Conservation (phyloP, 495 filamentous ascomycete species). For the Trichoderma asperelloides region DNA sequence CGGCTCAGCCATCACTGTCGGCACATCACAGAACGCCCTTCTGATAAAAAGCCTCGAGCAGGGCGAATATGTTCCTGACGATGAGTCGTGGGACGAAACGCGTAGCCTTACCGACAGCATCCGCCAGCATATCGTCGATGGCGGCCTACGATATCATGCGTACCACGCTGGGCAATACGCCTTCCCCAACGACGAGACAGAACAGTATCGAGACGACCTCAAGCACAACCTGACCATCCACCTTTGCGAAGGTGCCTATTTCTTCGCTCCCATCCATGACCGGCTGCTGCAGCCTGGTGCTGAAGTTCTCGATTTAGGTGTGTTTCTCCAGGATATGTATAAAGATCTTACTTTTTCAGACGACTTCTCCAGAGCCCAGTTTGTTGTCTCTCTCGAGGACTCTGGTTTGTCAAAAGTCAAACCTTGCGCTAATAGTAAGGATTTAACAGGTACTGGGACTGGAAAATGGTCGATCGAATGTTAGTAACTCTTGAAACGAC, state of each 20-base stretch:
- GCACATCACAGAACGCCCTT: background rate
- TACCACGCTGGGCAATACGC: conserved; percentile 46
- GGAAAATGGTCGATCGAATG: conserved; percentile 10
- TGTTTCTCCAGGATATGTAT: conserved; percentile 2
- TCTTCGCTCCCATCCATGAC: conserved; percentile 23
- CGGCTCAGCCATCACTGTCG: conserved; percentile 10
- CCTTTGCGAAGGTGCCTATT: conserved; percentile 36
- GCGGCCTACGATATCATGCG: conserved; percentile 43
- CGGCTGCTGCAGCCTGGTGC: conserved; percentile 18
- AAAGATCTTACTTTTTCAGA: background rate
- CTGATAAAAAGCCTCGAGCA: background rate
- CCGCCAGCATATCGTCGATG: conserved; percentile 28
- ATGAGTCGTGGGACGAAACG: background rate
- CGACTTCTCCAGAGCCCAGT: no score
- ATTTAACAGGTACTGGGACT: conserved; percentile 9
- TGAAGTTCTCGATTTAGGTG: conserved; percentile 29
- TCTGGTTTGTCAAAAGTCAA: background rate
- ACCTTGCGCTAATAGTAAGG: background rate
- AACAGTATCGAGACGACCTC: conserved; percentile 62
- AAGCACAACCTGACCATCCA: conserved; percentile 47
- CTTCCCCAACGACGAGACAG: conserved; percentile 51
- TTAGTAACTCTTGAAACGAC: background rate
- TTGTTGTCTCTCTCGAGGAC: no score
- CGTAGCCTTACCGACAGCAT: conserved; percentile 22
- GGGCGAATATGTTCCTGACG: background rate